A percentile compares a stretch with the other conserved stretches of the same genome.
Conservation (phyloP, 768 basidiomycete species). For the Trametes cingulata region DNA sequence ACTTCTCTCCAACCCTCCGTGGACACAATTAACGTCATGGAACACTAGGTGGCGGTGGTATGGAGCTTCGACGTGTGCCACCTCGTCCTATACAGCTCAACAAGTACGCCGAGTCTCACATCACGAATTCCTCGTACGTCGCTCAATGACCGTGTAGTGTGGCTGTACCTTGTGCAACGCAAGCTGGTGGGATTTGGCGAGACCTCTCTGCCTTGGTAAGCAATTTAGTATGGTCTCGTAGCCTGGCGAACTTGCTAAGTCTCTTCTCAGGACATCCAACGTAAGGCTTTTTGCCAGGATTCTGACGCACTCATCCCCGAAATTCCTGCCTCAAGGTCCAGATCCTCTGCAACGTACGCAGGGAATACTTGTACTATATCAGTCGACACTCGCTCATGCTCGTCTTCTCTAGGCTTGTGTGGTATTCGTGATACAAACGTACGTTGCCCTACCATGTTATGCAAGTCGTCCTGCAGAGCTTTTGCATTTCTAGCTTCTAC, state of each 20-base stretch:
- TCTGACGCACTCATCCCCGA: not conserved
- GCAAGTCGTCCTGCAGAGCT: too few relatives aligned
- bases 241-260: too few relatives aligned
- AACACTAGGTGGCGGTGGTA: not conserved
- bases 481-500: not conserved
- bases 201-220: too few relatives aligned
- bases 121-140: too few relatives aligned
- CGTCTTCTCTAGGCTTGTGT: not conserved
- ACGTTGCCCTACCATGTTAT: not conserved
- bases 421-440: conserved; percentile 6
- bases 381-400: not conserved
- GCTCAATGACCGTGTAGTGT: not conserved
- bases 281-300: not conserved
- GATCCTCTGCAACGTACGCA: not conserved
- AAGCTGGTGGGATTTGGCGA: not conserved
- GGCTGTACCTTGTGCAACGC: not conserved
- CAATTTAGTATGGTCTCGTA: not conserved
- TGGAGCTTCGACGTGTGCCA: not conserved
- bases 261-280: not conserved
- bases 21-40: too few relatives aligned
- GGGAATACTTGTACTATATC: too few relatives aligned
- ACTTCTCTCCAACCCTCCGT: not conserved
- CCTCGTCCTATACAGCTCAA: not conserved
- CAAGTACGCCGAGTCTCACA: not conserved
- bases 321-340: not conserved